A percentile compares a stretch with the other conserved stretches of the same genome.
Conservation (phyloP, 2,329 filamentous ascomycete species). For the Aspergillus luchuensis region DNA sequence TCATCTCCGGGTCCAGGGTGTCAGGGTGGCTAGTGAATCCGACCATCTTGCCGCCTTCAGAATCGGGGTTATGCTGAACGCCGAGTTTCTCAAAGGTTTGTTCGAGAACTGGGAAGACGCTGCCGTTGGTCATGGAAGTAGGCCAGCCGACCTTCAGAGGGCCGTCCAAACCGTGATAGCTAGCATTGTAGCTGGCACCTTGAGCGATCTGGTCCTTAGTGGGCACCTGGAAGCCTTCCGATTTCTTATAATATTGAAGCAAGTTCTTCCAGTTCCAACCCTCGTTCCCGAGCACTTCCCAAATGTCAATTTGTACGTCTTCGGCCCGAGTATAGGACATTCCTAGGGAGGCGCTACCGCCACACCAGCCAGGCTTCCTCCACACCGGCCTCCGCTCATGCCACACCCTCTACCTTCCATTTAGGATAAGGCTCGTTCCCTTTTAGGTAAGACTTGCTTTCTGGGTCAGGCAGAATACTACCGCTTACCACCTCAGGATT, state of each 20-base stretch:
- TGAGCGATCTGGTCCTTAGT: slow-evolving; percentile 22
- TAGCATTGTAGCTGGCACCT: slow-evolving; percentile 32
- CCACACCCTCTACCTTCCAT: no score
- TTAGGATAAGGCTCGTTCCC: no score
- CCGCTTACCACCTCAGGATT: no score
- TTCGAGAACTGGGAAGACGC: slow-evolving; percentile 36
- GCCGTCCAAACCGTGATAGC: slow-evolving; percentile 33
- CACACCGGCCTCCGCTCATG: no score
- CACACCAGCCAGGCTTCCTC: no score
- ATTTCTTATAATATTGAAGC: slow-evolving; percentile 35
- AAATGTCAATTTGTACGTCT: slow-evolving; percentile 41
- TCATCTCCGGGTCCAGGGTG: slow-evolving; percentile 42
- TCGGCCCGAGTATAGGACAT: slow-evolving; percentile 44
- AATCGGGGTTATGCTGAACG: slow-evolving; percentile 45
- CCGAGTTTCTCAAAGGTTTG: slow-evolving; percentile 42
- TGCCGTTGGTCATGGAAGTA: slow-evolving; percentile 25
- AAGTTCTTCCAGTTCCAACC: slow-evolving; percentile 39
- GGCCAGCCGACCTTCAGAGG: slow-evolving; percentile 35
- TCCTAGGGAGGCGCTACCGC: no score
- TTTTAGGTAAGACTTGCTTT: no score
- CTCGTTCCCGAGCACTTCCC: slow-evolving; percentile 37
- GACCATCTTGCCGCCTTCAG: slow-evolving; percentile 48
- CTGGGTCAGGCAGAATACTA: no score
- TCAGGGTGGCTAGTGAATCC: slow-evolving; percentile 48
- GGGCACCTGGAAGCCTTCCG: slow-evolving; percentile 32